These are phyloP conservation scores for Coprinopsis cinerea DNA, from an alignment of 768 basidiomycete genomes.

Conservation along the genomic window DNA sequence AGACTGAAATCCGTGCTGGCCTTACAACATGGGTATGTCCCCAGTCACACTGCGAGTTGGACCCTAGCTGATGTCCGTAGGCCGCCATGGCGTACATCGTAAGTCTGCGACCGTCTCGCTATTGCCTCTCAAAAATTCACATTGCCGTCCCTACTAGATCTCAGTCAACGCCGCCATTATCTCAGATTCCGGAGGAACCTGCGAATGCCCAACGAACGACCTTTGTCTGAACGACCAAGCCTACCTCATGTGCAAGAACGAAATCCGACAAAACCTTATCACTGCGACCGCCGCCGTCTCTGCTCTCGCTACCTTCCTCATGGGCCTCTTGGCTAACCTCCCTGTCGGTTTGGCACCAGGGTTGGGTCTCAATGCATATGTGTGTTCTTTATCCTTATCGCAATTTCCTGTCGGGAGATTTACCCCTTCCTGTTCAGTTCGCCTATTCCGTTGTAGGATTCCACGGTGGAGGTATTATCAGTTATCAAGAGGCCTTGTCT, in stretches of 20 bases:
- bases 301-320: constrained; percentile 68
- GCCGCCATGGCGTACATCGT: constrained; percentile 86
- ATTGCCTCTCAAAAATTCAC: constrained; percentile 7
- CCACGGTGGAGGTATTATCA: constrained; percentile 67
- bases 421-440: constrained; percentile 43
- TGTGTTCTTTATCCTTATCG: constrained; percentile 28
- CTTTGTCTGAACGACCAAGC: constrained; percentile 44
- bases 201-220: constrained; percentile 61
- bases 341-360: constrained; percentile 88
- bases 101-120: constrained; percentile 17
- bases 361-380: constrained; percentile 77
- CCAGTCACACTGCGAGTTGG: constrained; percentile 10
- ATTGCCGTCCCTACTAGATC: constrained; percentile 38
- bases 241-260: constrained; percentile 54
- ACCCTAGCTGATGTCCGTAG: constrained; percentile 23
- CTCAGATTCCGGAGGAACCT: constrained; percentile 73
- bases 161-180: constrained; percentile 83
- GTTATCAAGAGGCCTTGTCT: constrained; percentile 66
- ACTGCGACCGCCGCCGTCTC: constrained; percentile 77
- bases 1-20: constrained; percentile 78
- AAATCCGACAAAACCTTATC: constrained; percentile 71
- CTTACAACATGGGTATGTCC: constrained; percentile 71
- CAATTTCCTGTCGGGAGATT: constrained; percentile 23
- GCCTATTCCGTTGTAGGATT: constrained; percentile 85
- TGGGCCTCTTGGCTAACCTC: constrained; percentile 83